phyloP scores from a whole-genome alignment of 257 asterid genomes.

The Penstemon newberryi region DNA sequence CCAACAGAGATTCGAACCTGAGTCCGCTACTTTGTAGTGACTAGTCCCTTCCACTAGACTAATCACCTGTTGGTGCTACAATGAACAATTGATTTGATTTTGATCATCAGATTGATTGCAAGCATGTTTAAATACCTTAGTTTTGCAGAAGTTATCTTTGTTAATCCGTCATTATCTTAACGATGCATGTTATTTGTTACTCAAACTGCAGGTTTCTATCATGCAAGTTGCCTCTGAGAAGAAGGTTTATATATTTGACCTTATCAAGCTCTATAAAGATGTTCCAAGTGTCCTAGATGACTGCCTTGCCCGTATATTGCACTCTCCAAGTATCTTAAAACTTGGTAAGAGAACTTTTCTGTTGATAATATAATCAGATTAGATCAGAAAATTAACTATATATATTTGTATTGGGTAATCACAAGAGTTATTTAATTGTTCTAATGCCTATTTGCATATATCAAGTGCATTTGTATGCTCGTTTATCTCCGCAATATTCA shows the following conservation, averaged over 20 bases:
- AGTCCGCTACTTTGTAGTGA: too few species aligned
- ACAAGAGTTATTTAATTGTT: not conserved
- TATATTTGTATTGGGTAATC: slow-evolving; percentile 6
- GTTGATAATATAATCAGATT: slow-evolving; percentile 17
- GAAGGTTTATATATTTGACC: slow-evolving; percentile 83
- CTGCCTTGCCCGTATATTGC: slow-evolving; percentile 70
- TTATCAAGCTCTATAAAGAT: slow-evolving; percentile 69
- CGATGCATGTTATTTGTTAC: slow-evolving; percentile 13
- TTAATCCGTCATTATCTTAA: slow-evolving; percentile 5
- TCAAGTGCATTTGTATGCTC: not conserved
- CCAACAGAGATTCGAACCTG: too few species aligned
- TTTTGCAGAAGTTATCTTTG: not conserved
- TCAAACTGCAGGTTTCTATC: slow-evolving; percentile 77
- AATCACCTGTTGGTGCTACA: not conserved
- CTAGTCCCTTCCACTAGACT: too few species aligned
- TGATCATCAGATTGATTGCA: not conserved
- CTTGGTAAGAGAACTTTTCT: slow-evolving; percentile 63
- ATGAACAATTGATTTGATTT: slow-evolving; percentile 11
- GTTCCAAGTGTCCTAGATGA: slow-evolving; percentile 66
- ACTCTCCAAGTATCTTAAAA: slow-evolving; percentile 78
- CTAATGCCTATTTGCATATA: slow-evolving; percentile 15
- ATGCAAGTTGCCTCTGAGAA: slow-evolving; percentile 92
- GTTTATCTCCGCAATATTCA: slow-evolving; percentile 2
- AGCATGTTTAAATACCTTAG: slow-evolving; percentile 4
- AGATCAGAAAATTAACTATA: not conserved